A percentile compares a stretch with the other conserved stretches of the same genome.
These are phyloP conservation scores for Tothia fuscella DNA, from an alignment of 2,329 filamentous ascomycete genomes.

Conservation along the genomic window DNA sequence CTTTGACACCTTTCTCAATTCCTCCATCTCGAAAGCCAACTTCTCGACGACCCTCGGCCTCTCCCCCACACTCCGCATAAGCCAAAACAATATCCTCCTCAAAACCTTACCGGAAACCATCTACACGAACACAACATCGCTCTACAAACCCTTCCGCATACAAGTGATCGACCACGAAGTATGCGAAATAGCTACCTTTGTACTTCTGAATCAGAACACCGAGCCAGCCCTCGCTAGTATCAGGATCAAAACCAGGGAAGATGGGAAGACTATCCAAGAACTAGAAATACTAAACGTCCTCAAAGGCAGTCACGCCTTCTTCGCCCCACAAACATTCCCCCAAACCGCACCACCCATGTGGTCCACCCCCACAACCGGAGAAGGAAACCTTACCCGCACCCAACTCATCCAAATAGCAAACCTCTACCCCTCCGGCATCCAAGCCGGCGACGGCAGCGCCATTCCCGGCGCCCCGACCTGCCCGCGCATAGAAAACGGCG, in stretches of 20 bases:
- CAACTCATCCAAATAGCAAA: not conserved
- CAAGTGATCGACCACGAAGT: conserved; percentile 5
- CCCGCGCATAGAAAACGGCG: conserved; percentile 1
- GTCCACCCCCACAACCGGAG: not conserved
- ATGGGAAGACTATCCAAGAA: not conserved
- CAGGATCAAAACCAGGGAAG: conserved; percentile 1
- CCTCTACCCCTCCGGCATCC: conserved; percentile 2
- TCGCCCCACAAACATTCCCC: not conserved
- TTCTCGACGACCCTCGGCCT: not conserved
- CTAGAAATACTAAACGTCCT: not conserved
- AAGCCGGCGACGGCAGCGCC: conserved; percentile 2
- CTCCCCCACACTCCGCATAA: conserved; percentile 3
- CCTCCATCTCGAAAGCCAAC: not conserved
- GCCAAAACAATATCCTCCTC: conserved; percentile 4
- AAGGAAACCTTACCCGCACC: not conserved
- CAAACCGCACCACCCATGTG: not conserved
- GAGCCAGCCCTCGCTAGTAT: conserved; percentile 1
- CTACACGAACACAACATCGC: not conserved
- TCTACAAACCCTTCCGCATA: not conserved
- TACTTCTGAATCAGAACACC: conserved; percentile 1
- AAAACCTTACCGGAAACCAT: not conserved
- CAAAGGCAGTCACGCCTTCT: conserved; percentile 1
- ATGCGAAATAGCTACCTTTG: conserved; percentile 5
- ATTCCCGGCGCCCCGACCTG: not conserved
- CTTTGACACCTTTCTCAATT: not conserved